Evolutionary conservation across 345 rosid genomes (phyloP), one percentile per base, ranked within the genome.

Genomic region (Laguncularia racemosa): DNA sequence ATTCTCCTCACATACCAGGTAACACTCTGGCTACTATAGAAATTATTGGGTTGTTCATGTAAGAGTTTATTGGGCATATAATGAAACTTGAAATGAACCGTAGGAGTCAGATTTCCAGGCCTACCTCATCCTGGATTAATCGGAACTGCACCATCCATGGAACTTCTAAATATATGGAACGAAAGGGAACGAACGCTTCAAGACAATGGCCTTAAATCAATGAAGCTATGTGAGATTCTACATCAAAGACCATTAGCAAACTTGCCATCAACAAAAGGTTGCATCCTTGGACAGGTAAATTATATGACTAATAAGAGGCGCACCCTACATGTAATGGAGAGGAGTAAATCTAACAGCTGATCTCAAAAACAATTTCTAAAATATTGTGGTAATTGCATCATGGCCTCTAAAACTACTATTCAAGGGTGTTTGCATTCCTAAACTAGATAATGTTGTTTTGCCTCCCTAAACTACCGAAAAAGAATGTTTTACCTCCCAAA

Each of bases 1-100:
- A 81, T 63, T 92, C 98, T 64, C 97, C 95, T 53, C 95, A 86
- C 6, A 84, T 89, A 54, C 91, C 91, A 3, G 96, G 98, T 86
- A 58, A 62, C 12, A 46, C 62, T 50, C 14, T 21, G 40, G 9
- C 40, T 33, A 33, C 11, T 10, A 4, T 4, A 9, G 40, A 6
- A 33, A 33, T 33, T 33, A 10, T 33, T 33, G 40, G 40, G 40
- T 33, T 33, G 40, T 33, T 33, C 7, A 9, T 33, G 9, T 33
- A 33, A 9, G 40, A 33, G 4, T 33, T 33, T 33, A 10, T 38
- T 53, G 11, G 54, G 7, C 20, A 33, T 20, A 59, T 59, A 50
- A 16, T 54, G 38, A 28, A 33, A 48, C 15, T 18, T 20, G 26
- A 44, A 47, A 16, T 46, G 53, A 59, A 38, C 44, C 51, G 21